phyloP scores from a whole-genome alignment of 148 eudicot species.

The Diospyros kaki region DNA sequence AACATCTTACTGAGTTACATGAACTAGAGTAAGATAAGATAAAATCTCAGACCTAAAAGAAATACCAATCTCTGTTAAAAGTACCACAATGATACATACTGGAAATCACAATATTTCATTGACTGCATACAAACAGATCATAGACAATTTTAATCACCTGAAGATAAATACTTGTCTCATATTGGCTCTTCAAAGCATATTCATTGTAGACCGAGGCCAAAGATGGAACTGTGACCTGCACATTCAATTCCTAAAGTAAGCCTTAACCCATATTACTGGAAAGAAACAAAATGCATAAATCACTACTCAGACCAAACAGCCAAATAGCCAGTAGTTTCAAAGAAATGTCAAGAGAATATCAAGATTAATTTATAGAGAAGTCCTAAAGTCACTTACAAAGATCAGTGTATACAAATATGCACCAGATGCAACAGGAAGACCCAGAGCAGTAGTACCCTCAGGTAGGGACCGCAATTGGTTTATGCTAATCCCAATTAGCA shows the following conservation, averaged over 20 bases:
- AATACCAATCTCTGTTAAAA: background rate
- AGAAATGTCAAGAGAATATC: background rate
- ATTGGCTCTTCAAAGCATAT: slow-evolving; percentile 97
- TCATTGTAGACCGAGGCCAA: slow-evolving; percentile 96
- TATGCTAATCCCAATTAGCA: slow-evolving; percentile 90
- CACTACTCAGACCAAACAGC: background rate
- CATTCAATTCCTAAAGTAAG: slow-evolving; percentile 14
- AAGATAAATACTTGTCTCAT: slow-evolving; percentile 97
- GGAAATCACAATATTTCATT: background rate
- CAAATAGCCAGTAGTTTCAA: background rate
- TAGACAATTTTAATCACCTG: slow-evolving; percentile 46
- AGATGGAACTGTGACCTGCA: slow-evolving; percentile 88
- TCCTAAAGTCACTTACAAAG: slow-evolving; percentile 58
- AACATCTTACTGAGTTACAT: background rate
- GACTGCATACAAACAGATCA: background rate
- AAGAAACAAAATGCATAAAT: slow-evolving; percentile 2
- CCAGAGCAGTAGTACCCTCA: slow-evolving; percentile 65
- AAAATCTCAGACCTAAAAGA: background rate
- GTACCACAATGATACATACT: background rate
- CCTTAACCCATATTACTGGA: background rate
- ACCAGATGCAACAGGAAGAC: slow-evolving; percentile 69
- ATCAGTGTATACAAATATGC: slow-evolving; percentile 85
- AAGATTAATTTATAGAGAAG: background rate
- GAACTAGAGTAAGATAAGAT: too few relatives aligned
- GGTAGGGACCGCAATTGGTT: slow-evolving; percentile 84